Percentiles rank a stretch among this genome's conserved stretches.
These are phyloP conservation scores for Colletotrichum acutatum DNA, from an alignment of 2,329 filamentous ascomycete genomes.

Conservation along the genomic window DNA sequence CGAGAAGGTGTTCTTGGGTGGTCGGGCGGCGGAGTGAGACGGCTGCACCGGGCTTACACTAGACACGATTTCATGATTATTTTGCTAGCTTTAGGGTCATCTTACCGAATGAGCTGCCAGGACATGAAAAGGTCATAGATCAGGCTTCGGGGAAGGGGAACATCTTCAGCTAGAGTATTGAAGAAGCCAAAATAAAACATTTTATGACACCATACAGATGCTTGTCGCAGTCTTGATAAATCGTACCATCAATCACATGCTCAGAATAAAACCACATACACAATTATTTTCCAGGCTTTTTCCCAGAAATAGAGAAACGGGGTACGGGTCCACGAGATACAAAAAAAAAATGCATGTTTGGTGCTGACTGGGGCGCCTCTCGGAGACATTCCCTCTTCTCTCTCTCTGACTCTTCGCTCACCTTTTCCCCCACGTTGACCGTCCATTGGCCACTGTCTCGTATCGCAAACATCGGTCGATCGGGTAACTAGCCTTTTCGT, in stretches of 20 bases:
- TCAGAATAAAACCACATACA: no score
- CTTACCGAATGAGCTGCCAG: no score
- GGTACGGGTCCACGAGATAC: neutral
- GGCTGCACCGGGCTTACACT: neutral
- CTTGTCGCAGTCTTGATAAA: neutral
- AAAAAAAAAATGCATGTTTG: neutral
- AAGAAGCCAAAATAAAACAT: neutral
- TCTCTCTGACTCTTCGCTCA: neutral
- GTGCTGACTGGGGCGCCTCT: neutral
- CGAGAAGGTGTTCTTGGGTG: no score
- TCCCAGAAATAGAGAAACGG: no score
- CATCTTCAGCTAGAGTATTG: neutral
- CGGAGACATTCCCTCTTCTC: neutral
- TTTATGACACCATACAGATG: neutral
- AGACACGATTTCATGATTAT: neutral
- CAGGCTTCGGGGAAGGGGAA: no score
- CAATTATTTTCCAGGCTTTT: no score
- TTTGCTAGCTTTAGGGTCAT: no score
- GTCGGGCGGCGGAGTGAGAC: neutral
- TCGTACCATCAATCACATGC: neutral
- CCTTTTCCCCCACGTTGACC: neutral
- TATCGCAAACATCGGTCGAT: neutral
- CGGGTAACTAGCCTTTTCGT: neutral
- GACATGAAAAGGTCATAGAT: neutral
- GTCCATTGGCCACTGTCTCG: neutral